Conservation (phyloP, 2,329 filamentous ascomycete species). For the Akanthomyces dipterigenus region DNA sequence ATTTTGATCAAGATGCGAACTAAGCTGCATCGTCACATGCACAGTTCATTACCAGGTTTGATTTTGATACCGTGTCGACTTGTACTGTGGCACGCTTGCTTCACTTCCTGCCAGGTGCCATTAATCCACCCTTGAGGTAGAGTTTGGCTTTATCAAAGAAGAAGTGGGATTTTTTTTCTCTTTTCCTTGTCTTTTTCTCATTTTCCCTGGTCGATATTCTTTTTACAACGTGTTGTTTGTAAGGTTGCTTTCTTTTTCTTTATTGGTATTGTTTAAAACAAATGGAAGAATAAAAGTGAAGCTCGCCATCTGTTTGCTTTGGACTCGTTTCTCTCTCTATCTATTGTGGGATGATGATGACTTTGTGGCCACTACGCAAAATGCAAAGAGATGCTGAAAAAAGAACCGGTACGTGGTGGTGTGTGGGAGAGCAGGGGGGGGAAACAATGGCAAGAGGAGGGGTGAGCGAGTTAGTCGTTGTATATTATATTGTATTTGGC, state of each 20-base stretch:
- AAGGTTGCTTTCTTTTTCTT: background rate
- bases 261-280: conserved; percentile 10
- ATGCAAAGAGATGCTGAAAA: background rate
- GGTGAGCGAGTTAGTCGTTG: background rate
- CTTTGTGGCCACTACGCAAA: background rate
- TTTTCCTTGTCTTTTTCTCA: background rate
- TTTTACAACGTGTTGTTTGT: background rate
- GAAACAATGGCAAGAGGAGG: background rate
- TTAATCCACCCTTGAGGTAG: background rate
- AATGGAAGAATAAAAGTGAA: background rate
- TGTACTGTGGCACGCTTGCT: background rate
- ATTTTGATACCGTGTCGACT: background rate
- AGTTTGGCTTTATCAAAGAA: background rate
- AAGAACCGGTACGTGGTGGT: too few species aligned
- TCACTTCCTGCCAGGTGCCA: background rate
- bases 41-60: background rate
- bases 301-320: too few species aligned
- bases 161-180: background rate
- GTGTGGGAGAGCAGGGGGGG: background rate
- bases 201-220: background rate
- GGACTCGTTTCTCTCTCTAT: too few species aligned
- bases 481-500: background rate
- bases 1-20: background rate
- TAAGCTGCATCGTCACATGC: background rate
- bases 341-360: too few species aligned